These are phyloP conservation scores for Blastosporella zonata DNA, from an alignment of 1,284 basidiomycete genomes.

Conservation along the genomic window DNA sequence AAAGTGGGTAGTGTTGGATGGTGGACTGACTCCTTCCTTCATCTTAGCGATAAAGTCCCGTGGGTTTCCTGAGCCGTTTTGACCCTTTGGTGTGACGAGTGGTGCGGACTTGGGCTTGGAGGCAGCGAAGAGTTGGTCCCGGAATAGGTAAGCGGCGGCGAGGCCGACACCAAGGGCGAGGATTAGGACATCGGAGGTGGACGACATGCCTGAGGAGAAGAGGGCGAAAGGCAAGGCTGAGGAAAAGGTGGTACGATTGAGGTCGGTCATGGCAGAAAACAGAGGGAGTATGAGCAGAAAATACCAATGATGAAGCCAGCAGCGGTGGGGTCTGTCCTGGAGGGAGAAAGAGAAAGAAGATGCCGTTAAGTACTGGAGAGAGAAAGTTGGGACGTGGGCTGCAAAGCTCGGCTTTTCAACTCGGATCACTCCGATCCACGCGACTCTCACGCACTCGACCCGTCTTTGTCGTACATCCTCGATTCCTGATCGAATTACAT, in stretches of 20 bases:
- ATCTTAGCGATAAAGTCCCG: constrained; percentile 90
- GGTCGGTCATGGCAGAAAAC: constrained; percentile 28
- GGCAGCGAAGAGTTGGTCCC: constrained; percentile 67
- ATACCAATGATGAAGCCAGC: constrained; percentile 23
- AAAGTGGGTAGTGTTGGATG: not conserved
- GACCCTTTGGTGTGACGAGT: constrained; percentile 40
- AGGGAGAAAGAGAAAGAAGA: constrained; percentile 17
- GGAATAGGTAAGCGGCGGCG: constrained; percentile 76
- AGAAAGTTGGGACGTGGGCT: constrained; percentile 26
- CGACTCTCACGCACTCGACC: constrained; percentile 17
- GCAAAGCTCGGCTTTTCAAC: constrained; percentile 15
- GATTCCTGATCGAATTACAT: constrained; percentile 6
- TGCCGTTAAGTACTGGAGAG: constrained; percentile 25
- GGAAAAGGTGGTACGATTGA: constrained; percentile 36
- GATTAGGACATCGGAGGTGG: constrained; percentile 65
- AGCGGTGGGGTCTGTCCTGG: constrained; percentile 13
- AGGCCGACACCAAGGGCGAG: constrained; percentile 68
- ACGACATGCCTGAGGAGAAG: constrained; percentile 42
- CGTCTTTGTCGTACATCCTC: constrained; percentile 10
- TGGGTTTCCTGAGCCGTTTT: constrained; percentile 74
- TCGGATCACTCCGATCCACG: constrained; percentile 21
- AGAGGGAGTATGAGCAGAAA: constrained; percentile 20
- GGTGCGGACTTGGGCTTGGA: constrained; percentile 57
- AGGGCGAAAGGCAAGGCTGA: constrained; percentile 33
- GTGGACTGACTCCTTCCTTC: constrained; percentile 74